Percentiles rank a stretch among this genome's conserved stretches.
phyloP scores from a whole-genome alignment of 1,284 basidiomycete genomes.

The Tilletiaria anomala region DNA sequence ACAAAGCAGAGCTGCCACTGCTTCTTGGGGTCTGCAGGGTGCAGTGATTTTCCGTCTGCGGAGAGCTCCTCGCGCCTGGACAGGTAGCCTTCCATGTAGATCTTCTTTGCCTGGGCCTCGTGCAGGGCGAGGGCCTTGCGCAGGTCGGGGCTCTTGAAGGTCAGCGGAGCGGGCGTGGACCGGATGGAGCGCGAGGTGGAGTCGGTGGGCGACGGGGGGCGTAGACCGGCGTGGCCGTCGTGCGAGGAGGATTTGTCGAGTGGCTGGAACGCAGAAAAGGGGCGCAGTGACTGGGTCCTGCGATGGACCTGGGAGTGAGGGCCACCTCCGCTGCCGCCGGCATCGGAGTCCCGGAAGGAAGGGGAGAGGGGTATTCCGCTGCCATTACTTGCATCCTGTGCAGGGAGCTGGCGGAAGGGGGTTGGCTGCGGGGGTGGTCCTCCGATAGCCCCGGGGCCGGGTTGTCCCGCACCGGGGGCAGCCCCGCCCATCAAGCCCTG shows the following conservation, averaged over 20 bases:
- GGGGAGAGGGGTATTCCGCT: no score
- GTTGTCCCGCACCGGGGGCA: no score
- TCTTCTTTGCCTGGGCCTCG: conserved; percentile 30
- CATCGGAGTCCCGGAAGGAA: no score
- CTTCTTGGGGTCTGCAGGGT: conserved; percentile 20
- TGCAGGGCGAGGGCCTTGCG: conserved; percentile 31
- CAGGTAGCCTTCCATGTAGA: conserved; percentile 39
- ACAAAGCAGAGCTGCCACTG: conserved; percentile 46
- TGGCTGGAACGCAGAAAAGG: conserved; percentile 33
- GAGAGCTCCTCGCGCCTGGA: conserved; percentile 28
- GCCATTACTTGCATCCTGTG: no score
- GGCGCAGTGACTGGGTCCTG: conserved; percentile 13
- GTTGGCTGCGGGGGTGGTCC: no score
- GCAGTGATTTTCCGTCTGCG: conserved; percentile 30
- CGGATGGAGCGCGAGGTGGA: conserved; percentile 21
- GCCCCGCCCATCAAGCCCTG: no score
- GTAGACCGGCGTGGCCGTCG: not conserved
- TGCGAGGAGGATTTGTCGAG: conserved; percentile 19
- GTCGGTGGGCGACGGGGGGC: conserved; percentile 14
- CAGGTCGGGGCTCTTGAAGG: conserved; percentile 34
- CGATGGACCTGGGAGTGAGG: not conserved
- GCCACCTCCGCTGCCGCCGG: no score
- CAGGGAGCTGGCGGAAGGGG: no score
- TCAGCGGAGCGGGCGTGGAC: conserved; percentile 19
- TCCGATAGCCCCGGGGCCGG: no score